Evolutionary conservation across 257 asterid genomes (phyloP).

Genomic region (Solanum stenotomum): DNA sequence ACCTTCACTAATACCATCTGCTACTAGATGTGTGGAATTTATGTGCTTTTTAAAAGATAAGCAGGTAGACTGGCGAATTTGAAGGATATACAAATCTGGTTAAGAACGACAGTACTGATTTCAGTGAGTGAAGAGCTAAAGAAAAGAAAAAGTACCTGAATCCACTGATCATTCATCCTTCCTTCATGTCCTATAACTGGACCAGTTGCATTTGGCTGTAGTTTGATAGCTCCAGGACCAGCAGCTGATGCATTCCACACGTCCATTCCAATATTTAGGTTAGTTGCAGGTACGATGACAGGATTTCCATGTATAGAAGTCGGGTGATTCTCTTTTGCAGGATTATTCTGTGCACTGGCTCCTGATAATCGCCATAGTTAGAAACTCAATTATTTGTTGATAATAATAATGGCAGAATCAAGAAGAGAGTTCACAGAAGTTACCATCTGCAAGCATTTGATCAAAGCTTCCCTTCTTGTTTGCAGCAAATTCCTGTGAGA

Average conservation of each 20-base stretch:
- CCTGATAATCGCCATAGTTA: conserved; percentile 25
- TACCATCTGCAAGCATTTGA: conserved; percentile 96
- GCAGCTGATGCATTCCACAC: conserved; percentile 75
- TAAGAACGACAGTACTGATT: not conserved
- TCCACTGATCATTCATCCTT: conserved; percentile 72
- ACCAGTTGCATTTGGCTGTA: conserved; percentile 47
- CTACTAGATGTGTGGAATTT: not conserved
- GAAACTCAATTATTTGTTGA: not conserved
- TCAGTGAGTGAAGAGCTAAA: not conserved
- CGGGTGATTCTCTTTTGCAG: conserved; percentile 31
- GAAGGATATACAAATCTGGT: not conserved
- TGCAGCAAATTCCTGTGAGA: conserved; percentile 52
- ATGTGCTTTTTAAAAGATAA: not conserved
- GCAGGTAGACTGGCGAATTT: not conserved
- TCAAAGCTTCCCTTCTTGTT: conserved; percentile 85
- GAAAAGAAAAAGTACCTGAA: conserved; percentile 35
- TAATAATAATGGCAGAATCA: not conserved
- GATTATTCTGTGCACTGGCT: conserved; percentile 60
- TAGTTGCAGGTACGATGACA: conserved; percentile 61
- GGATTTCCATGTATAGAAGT: conserved; percentile 65
- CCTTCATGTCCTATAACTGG: conserved; percentile 50
- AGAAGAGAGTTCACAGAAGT: not conserved
- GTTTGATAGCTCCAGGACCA: conserved; percentile 58
- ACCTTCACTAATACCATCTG: not conserved
- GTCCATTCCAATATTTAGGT: conserved; percentile 86